Conservation (phyloP, 2,329 filamentous ascomycete species). For the Neocucurbitaria cava region DNA sequence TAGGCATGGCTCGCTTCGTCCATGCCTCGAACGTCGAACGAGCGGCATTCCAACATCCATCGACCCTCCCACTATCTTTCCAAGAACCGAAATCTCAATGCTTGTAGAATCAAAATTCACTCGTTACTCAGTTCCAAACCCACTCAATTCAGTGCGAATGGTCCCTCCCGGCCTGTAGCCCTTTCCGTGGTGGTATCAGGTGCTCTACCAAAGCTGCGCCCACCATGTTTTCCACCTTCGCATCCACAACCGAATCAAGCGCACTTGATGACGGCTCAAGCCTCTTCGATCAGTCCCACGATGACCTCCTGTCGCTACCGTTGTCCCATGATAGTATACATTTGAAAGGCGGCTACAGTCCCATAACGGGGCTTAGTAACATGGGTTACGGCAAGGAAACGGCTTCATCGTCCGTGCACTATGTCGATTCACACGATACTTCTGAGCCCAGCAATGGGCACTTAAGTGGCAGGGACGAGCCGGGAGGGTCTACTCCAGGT, state of each 20-base stretch:
- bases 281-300: slow-evolving; percentile 41
- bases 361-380: slow-evolving; percentile 45
- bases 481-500: slow-evolving; percentile 39
- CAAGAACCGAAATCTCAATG: slow-evolving; percentile 40
- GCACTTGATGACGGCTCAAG: slow-evolving; percentile 44
- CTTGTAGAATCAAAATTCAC: slow-evolving; percentile 19
- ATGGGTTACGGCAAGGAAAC: slow-evolving; percentile 49
- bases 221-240: slow-evolving; percentile 46
- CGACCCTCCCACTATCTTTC: slow-evolving; percentile 34
- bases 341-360: slow-evolving; percentile 40
- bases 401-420: slow-evolving; percentile 49
- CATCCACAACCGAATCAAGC: slow-evolving; percentile 40
- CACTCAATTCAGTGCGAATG: slow-evolving; percentile 26
- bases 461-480: slow-evolving; percentile 40
- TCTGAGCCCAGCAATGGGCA: slow-evolving; percentile 45
- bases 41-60: slow-evolving; percentile 18
- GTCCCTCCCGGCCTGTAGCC: slow-evolving; percentile 28
- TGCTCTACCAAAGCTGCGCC: slow-evolving; percentile 28
- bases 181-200: slow-evolving; percentile 33
- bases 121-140: slow-evolving; percentile 16
- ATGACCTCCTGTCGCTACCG: slow-evolving; percentile 41
- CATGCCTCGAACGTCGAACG: slow-evolving; percentile 27
- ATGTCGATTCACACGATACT: slow-evolving; percentile 45
- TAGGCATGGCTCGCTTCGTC: slow-evolving; percentile 31
- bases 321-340: slow-evolving; percentile 43